Evolutionary conservation across 805 yeast species (phyloP).

Genomic region (Starmera amethionina): DNA sequence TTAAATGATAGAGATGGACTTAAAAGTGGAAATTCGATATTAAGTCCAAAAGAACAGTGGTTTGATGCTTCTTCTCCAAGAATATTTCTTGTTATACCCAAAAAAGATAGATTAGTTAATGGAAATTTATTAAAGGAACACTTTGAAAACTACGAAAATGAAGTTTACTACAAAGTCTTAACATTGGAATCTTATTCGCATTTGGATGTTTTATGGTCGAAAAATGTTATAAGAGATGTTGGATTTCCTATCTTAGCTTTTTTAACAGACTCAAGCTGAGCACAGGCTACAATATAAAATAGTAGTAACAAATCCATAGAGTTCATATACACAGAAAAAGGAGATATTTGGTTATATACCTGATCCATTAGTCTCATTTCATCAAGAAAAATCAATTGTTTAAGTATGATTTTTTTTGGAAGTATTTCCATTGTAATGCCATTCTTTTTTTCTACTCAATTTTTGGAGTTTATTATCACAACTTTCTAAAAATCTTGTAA

Average conservation of each 20-base stretch:
- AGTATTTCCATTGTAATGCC: too few relatives aligned
- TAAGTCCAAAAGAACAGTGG: constrained; percentile 48
- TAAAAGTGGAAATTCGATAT: constrained; percentile 27
- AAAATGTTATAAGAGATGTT: constrained; percentile 55
- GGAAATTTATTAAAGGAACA: constrained; percentile 60
- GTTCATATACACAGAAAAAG: too few relatives aligned
- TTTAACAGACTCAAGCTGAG: too few relatives aligned
- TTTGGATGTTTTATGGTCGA: constrained; percentile 90
- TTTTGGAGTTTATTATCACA: too few relatives aligned
- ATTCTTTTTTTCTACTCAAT: too few relatives aligned
- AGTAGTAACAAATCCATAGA: too few relatives aligned
- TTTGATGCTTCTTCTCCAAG: constrained; percentile 42
- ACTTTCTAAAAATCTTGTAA: too few relatives aligned
- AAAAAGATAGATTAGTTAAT: constrained; percentile 67
- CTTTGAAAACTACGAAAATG: constrained; percentile 46
- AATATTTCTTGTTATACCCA: constrained; percentile 61
- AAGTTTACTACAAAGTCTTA: constrained; percentile 20
- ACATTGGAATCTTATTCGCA: constrained; percentile 63
- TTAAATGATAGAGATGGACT: constrained; percentile 40
- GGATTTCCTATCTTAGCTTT: constrained; percentile 26
- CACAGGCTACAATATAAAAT: too few relatives aligned
- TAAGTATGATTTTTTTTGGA: too few relatives aligned
- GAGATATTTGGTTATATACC: too few relatives aligned
- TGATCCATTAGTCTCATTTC: too few relatives aligned
- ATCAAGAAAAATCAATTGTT: too few relatives aligned